phyloP scores from a whole-genome alignment of 148 eudicot genomes.

The Cornus kousa region DNA sequence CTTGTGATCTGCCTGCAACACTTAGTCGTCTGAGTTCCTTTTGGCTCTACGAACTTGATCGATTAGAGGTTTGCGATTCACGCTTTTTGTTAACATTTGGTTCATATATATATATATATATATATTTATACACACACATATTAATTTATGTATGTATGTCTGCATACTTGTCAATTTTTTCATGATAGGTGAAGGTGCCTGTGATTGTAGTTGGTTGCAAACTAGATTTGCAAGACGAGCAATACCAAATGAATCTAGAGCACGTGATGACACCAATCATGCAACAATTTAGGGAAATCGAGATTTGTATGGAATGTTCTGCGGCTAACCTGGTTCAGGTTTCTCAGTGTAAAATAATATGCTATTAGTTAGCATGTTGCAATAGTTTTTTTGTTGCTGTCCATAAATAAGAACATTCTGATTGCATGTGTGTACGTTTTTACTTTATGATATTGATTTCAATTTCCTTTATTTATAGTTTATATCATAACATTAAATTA shows the following conservation, averaged over 20 bases:
- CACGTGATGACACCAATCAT: slow-evolving; percentile 57
- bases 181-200: slow-evolving; percentile 47
- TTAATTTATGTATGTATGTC: not conserved
- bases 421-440: not conserved
- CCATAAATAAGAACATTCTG: not conserved
- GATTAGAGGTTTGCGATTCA: slow-evolving; percentile 41
- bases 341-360: not conserved
- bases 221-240: slow-evolving; percentile 49
- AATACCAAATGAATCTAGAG: slow-evolving; percentile 34
- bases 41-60: slow-evolving; percentile 63
- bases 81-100: not conserved
- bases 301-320: slow-evolving; percentile 69
- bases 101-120: not conserved
- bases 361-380: too few relatives aligned
- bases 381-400: not conserved
- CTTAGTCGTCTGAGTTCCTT: slow-evolving; percentile 44
- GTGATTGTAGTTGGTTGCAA: slow-evolving; percentile 65
- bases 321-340: slow-evolving; percentile 65
- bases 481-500: not conserved
- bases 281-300: slow-evolving; percentile 63
- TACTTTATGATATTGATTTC: not conserved
- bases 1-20: slow-evolving; percentile 50
- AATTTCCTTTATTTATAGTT: not conserved
- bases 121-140: not conserved
- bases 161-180: not conserved